Conservation (phyloP, 768 basidiomycete genomes). For the Pulveroboletus sp. region DNA sequence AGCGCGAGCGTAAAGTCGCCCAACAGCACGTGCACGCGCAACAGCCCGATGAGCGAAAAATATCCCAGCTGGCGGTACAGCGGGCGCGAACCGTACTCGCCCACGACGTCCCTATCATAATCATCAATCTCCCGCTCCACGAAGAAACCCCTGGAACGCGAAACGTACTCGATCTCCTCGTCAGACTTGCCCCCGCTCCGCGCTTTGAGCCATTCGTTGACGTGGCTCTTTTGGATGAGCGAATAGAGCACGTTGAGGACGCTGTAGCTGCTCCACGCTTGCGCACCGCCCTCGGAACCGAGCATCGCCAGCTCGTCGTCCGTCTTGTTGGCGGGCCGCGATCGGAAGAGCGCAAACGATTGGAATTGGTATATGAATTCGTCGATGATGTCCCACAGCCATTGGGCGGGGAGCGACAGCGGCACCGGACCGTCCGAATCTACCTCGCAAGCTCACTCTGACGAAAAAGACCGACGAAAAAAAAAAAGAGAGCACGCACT, state of each 20-base stretch:
- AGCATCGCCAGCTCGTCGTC: slow-evolving; percentile 87
- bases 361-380: slow-evolving; percentile 99
- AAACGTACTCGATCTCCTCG: slow-evolving; percentile 78
- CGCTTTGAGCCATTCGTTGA: slow-evolving; percentile 89
- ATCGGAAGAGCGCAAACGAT: slow-evolving; percentile 89
- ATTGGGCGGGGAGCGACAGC: slow-evolving; percentile 94
- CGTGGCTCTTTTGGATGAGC: slow-evolving; percentile 93
- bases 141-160: not conserved
- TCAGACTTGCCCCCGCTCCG: slow-evolving; percentile 72
- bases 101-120: slow-evolving; percentile 66
- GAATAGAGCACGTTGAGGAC: slow-evolving; percentile 98
- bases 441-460: slow-evolving; percentile 25
- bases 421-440: slow-evolving; percentile 90
- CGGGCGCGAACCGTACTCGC: slow-evolving; percentile 87
- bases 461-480: not conserved
- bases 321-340: slow-evolving; percentile 77
- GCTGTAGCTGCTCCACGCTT: slow-evolving; percentile 98
- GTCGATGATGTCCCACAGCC: slow-evolving; percentile 98
- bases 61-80: slow-evolving; percentile 95
- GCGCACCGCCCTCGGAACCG: slow-evolving; percentile 64
- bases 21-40: slow-evolving; percentile 92
- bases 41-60: slow-evolving; percentile 91
- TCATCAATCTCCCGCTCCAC: not conserved
- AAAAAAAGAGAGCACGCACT: slow-evolving; percentile 43
- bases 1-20: slow-evolving; percentile 95